Percentiles rank a stretch among this genome's conserved stretches.
phyloP scores from a whole-genome alignment of 2,329 filamentous ascomycete species.

The Apiospora aurea region DNA sequence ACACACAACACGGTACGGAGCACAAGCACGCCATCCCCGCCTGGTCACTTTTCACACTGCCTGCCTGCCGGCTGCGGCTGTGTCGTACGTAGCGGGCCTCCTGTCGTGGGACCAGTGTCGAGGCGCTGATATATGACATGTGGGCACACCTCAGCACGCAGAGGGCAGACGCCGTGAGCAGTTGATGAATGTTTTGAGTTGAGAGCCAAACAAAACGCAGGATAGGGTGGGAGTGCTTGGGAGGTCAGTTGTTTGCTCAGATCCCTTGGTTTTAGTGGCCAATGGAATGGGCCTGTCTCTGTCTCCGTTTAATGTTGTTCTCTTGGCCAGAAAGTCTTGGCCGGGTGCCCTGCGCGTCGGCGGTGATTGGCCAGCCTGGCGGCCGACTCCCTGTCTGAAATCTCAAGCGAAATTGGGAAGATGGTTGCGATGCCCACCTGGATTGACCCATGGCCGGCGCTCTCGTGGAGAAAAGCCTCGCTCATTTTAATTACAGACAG shows the following conservation, averaged over 20 bases:
- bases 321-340: conserved; percentile 14
- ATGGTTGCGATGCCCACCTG: conserved; percentile 19
- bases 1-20: neutral
- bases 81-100: conserved; percentile 6
- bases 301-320: conserved; percentile 21
- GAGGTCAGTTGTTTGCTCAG: conserved; percentile 20
- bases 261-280: conserved; percentile 21
- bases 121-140: conserved; percentile 4
- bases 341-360: neutral
- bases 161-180: neutral
- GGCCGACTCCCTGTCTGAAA: conserved; percentile 11
- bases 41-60: neutral
- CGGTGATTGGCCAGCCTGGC: conserved; percentile 15
- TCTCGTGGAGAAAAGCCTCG: conserved; percentile 23
- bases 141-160: neutral
- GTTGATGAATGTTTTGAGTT: conserved; percentile 15
- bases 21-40: neutral
- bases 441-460: conserved; percentile 14
- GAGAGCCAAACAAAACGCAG: conserved; percentile 1
- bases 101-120: conserved; percentile 6
- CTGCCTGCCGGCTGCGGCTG: conserved; percentile 5
- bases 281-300: conserved; percentile 16
- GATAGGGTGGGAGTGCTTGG: neutral
- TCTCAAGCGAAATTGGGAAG: conserved; percentile 21
- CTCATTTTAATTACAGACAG: conserved; percentile 23